Conservation (phyloP, 768 basidiomycete genomes). For the Boletus pseudopeckii region DNA sequence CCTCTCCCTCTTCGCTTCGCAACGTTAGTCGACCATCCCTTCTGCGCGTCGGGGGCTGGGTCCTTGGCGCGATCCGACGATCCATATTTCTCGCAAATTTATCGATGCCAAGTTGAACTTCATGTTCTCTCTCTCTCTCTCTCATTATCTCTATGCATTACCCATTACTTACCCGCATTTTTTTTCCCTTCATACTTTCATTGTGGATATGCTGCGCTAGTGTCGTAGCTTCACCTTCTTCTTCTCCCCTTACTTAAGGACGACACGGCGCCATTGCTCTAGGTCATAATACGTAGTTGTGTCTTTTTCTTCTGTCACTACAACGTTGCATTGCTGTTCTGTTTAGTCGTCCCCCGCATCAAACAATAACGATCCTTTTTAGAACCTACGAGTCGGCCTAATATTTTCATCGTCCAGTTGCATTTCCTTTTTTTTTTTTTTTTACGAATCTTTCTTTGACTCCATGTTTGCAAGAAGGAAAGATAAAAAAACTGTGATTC, state of each 20-base stretch:
- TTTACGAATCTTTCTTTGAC: not conserved
- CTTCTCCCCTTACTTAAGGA: slow-evolving; percentile 22
- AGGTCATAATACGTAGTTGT: slow-evolving; percentile 28
- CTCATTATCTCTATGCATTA: slow-evolving; percentile 32
- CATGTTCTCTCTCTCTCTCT: slow-evolving; percentile 1
- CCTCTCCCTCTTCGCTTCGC: slow-evolving; percentile 75
- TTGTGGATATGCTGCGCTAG: slow-evolving; percentile 23
- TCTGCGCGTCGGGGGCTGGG: slow-evolving; percentile 21
- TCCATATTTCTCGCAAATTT: slow-evolving; percentile 14
- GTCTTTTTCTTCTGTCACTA: slow-evolving; percentile 23
- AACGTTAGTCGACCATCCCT: slow-evolving; percentile 42
- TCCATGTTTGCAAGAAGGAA: slow-evolving; percentile 2
- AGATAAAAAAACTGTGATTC: not conserved
- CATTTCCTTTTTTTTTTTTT: too few species aligned
- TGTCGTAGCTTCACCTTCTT: slow-evolving; percentile 12
- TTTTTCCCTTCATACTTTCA: slow-evolving; percentile 10
- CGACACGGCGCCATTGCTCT: slow-evolving; percentile 23
- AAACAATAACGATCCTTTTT: slow-evolving; percentile 26
- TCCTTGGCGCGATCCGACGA: slow-evolving; percentile 17
- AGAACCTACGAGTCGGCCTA: slow-evolving; percentile 22
- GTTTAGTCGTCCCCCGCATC: slow-evolving; percentile 21
- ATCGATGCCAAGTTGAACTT: slow-evolving; percentile 22
- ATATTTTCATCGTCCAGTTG: slow-evolving; percentile 16
- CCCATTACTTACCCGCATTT: slow-evolving; percentile 23
- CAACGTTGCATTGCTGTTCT: slow-evolving; percentile 32